Evolutionary conservation across 2,329 filamentous ascomycete genomes (phyloP).

Genomic region (Aspergillus brasiliensis): DNA sequence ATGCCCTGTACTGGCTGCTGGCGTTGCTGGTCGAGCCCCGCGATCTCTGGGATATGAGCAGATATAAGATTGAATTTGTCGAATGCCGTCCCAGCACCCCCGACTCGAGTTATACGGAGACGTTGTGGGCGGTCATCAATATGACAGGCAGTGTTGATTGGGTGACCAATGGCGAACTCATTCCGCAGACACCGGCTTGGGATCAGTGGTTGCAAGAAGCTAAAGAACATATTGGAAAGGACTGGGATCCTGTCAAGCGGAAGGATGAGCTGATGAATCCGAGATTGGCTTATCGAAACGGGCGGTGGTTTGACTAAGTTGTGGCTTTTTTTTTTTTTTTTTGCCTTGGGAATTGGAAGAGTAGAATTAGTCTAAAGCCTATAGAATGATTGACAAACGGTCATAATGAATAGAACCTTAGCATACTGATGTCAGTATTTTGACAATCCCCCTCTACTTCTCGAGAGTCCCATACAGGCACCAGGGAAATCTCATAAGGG

Average conservation of each 20-base stretch:
- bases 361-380: too few relatives aligned
- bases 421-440: too few relatives aligned
- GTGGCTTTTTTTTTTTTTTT: neutral
- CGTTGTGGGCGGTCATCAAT: slow-evolving; percentile 61
- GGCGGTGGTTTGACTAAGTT: neutral
- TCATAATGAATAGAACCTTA: too few relatives aligned
- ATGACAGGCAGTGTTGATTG: slow-evolving; percentile 57
- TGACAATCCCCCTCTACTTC: too few relatives aligned
- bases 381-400: too few relatives aligned
- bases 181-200: slow-evolving; percentile 58
- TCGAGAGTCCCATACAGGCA: too few relatives aligned
- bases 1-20: slow-evolving; percentile 61
- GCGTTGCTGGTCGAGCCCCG: slow-evolving; percentile 51
- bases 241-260: neutral
- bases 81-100: slow-evolving; percentile 26
- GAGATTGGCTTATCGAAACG: neutral
- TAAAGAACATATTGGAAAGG: slow-evolving; percentile 12
- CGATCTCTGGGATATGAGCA: slow-evolving; percentile 60
- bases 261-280: slow-evolving; percentile 2
- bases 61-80: slow-evolving; percentile 45
- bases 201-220: slow-evolving; percentile 52
- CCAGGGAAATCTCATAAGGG: too few relatives aligned
- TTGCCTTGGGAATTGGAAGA: too few relatives aligned
- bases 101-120: slow-evolving; percentile 54
- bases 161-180: slow-evolving; percentile 55